A percentile compares a stretch with the other conserved stretches of the same genome.
Conservation (phyloP, 257 asterid genomes). For the Ballota nigra region DNA sequence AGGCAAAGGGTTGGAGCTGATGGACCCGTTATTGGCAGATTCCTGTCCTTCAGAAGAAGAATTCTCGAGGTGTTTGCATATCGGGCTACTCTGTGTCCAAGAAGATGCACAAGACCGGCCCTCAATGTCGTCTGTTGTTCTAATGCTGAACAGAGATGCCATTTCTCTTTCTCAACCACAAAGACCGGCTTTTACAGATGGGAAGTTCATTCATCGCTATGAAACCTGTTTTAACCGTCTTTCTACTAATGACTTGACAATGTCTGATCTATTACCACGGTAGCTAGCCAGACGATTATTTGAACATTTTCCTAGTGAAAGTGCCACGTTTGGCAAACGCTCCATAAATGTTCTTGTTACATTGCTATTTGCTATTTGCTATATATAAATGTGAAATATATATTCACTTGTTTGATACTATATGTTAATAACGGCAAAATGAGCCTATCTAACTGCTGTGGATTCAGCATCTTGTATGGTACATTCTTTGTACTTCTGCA, state of each 20-base stretch:
- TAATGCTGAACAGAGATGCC: conserved; percentile 21
- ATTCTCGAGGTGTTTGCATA: conserved; percentile 20
- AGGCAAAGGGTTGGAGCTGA: conserved; percentile 10
- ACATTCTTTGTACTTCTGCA: neutral
- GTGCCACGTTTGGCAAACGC: neutral
- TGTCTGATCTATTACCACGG: conserved; percentile 16
- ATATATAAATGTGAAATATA: neutral
- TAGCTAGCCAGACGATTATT: neutral
- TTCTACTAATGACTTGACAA: neutral
- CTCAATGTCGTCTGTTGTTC: conserved; percentile 26
- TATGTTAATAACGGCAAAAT: neutral
- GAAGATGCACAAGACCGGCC: conserved; percentile 31
- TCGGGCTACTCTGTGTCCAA: conserved; percentile 26
- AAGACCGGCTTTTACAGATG: conserved; percentile 12
- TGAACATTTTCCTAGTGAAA: neutral
- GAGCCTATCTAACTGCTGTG: neutral
- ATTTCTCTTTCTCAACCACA: conserved; percentile 5
- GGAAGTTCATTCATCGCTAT: neutral
- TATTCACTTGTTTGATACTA: neutral
- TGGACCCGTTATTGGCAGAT: conserved; percentile 25
- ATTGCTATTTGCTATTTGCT: too few relatives aligned
- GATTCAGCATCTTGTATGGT: neutral
- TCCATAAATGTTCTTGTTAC: neutral
- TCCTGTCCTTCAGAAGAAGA: neutral
- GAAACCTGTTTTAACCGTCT: neutral